Base-by-base conservation (phyloP, 228 moss, liverwort and hornwort genomes). In the Sphagnum magellanicum region DNA sequence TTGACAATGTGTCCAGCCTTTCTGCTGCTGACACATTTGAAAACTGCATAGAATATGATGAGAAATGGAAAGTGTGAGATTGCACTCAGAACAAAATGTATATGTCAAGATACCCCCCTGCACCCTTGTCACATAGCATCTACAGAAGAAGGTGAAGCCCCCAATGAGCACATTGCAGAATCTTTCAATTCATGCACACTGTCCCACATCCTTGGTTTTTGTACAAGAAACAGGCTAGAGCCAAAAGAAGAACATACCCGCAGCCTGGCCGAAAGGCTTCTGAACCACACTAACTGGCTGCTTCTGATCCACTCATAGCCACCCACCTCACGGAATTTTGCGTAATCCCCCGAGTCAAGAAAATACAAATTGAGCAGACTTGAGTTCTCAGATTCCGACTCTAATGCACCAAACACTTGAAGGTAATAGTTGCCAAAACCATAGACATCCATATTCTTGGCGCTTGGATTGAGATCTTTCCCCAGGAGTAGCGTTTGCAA, bases 291-390 rank as follows among this genome's bases (percentile, higher is more conserved):
- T 76, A 91, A 71, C 80, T 98, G 97, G 79, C 91, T 98, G 67
- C 75, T 78, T 75, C 93, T 83, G 71, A 98, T 88, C 93, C 93
- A 98, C 49, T 92, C 97, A 72, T 98, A 98, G 47, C 97, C 97
- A 61, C 78, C 87, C 8, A 98, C 82, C 50, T 77, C 77, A 13
- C 75, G 70, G 76, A 98, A 71, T 76, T 93, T 98, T 3, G 97
- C 93, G 63, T 89, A 87, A 72, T 90, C 97, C 73, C 97, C 97
- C 71, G 91, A 90, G 74, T 98, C 97, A 51, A 98, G 76, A 73
- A 98, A 93, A 77, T 90, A 93, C 59, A 98, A 75, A 75, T 98
- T 98, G 70, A 98, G 81, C 53, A 98, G 82, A 76, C 91, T 91
- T 60, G 60, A 68, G 53, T 86, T 87, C 50, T 81, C 78, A 46